A percentile compares a stretch with the other conserved stretches of the same genome.
Evolutionary conservation across 2,329 filamentous ascomycete genomes (phyloP).

Genomic region (Cercospora citrullina): DNA sequence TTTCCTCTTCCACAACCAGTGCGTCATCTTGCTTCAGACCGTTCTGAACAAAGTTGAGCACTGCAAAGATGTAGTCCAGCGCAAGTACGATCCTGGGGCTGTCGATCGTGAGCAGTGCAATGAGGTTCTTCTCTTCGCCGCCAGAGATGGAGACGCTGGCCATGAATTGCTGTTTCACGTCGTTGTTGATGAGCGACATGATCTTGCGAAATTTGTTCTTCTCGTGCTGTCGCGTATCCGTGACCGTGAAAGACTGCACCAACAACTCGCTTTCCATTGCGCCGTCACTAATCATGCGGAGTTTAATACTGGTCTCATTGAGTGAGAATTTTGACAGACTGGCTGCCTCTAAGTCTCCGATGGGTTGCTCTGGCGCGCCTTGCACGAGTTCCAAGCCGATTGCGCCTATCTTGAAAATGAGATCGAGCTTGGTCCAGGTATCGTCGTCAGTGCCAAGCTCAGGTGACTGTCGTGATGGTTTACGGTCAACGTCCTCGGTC

Average conservation of each 20-base stretch:
- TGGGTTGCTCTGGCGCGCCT: slow-evolving; percentile 70
- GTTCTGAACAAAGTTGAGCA: slow-evolving; percentile 77
- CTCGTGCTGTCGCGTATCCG: slow-evolving; percentile 83
- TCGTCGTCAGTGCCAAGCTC: slow-evolving; percentile 69
- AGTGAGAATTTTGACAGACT: slow-evolving; percentile 93
- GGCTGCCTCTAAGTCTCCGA: slow-evolving; percentile 73
- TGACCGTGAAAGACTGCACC: slow-evolving; percentile 91
- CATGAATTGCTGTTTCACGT: slow-evolving; percentile 95
- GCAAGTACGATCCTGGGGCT: slow-evolving; percentile 94
- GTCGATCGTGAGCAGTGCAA: slow-evolving; percentile 90
- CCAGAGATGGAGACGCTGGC: slow-evolving; percentile 91
- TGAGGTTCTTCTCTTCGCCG: slow-evolving; percentile 75
- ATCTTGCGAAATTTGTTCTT: slow-evolving; percentile 97
- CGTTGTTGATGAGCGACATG: slow-evolving; percentile 94
- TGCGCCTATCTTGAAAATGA: slow-evolving; percentile 84
- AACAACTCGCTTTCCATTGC: slow-evolving; percentile 90
- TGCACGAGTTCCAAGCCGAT: slow-evolving; percentile 86
- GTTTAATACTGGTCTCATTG: slow-evolving; percentile 87
- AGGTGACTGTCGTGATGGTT: slow-evolving; percentile 49
- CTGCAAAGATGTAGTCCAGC: slow-evolving; percentile 88
- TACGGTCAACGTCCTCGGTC: slow-evolving; percentile 22
- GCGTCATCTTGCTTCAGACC: slow-evolving; percentile 59
- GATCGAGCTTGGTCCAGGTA: slow-evolving; percentile 89
- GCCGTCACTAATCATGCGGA: slow-evolving; percentile 87
- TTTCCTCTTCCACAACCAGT: slow-evolving; percentile 63